Base-by-base conservation (phyloP, 768 basidiomycete genomes). In the Chlorophyllum brunneum region DNA sequence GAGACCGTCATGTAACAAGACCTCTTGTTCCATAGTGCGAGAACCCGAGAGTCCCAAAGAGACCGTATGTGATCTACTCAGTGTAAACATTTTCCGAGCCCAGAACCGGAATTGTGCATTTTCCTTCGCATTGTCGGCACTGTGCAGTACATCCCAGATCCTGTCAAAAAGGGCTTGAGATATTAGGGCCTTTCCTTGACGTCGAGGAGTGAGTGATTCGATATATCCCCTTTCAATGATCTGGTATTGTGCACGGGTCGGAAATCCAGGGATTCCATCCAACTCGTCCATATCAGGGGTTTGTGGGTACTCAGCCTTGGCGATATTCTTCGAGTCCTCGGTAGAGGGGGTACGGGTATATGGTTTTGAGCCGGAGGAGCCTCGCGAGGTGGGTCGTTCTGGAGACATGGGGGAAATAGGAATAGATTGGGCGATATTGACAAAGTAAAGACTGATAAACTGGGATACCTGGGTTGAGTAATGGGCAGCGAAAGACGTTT, bases 61-160 rank as follows among this genome's bases (percentile, higher is more conserved):
- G 43, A 59, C 54, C 16, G 64, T 58, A 51, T 70, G 65, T 5
- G 65, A 61, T 38, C 68, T 68, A 58, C 74, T 73, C 5, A 85
- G 59, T 38, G 66, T 71, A 63, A 92, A 92, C 83, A 86, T 90
- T 72, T 87, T 88, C 60, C 87, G 82, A 10, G 82, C 88, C 88
- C 88, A 91, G 67, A 83, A 88, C 36, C 86, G 78, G 65, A 90
- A 91, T 61, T 89, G 86, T 1, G 87, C 77, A 2, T 79, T 83
- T 54, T 73, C 70, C 20, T 70, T 71, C 16, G 60, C 61, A 23
- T 70, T 65, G 1, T 76, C 71, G 5, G 81, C 80, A 49, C 77
- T 67, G 31, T 78, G 74, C 22, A 91, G 71, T 18, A 86, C 81
- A 57, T 81, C 77, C 78, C 85, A 84, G 65, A 90, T 83, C 39